A percentile compares a stretch with the other conserved stretches of the same genome.
Conservation (phyloP, 2,329 filamentous ascomycete genomes). For the Arthrobotrys sphaeroides region DNA sequence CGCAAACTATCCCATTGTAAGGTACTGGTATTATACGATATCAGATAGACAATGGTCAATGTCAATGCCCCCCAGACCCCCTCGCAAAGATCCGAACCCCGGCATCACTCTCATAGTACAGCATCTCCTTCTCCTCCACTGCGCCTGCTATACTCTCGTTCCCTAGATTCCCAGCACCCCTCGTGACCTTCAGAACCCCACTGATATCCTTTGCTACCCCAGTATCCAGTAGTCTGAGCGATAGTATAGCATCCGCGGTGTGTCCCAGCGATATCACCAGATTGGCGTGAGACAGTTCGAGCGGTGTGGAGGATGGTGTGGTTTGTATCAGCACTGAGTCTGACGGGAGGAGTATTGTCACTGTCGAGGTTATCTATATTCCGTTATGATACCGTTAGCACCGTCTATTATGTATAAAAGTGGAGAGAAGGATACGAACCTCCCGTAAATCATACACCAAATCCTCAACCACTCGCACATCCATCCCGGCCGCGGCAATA, state of each 20-base stretch:
- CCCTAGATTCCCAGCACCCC: constrained; percentile 64
- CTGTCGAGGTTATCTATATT: constrained; percentile 69
- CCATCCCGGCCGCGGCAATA: constrained; percentile 68
- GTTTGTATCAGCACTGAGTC: constrained; percentile 71
- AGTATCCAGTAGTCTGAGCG: constrained; percentile 80
- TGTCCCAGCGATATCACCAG: constrained; percentile 79
- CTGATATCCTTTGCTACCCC: constrained; percentile 91
- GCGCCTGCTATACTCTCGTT: constrained; percentile 26
- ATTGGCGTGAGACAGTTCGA: constrained; percentile 77
- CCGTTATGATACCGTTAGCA: constrained; percentile 65
- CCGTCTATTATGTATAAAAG: constrained; percentile 54
- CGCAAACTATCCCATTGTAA: neutral
- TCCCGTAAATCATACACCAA: constrained; percentile 45
- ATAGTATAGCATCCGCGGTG: constrained; percentile 74
- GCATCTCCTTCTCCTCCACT: constrained; percentile 72
- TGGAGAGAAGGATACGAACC: neutral
- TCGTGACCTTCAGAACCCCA: constrained; percentile 81
- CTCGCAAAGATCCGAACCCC: constrained; percentile 87
- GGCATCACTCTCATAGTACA: constrained; percentile 84
- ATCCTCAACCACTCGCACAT: constrained; percentile 61
- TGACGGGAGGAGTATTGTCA: constrained; percentile 57
- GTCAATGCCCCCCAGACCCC: constrained; percentile 63
- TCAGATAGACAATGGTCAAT: neutral
- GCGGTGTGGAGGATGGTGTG: constrained; percentile 72
- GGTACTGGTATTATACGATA: too few species aligned